Evolutionary conservation across 208 protist genomes (phyloP).

Genomic region (Porcisia deanei): DNA sequence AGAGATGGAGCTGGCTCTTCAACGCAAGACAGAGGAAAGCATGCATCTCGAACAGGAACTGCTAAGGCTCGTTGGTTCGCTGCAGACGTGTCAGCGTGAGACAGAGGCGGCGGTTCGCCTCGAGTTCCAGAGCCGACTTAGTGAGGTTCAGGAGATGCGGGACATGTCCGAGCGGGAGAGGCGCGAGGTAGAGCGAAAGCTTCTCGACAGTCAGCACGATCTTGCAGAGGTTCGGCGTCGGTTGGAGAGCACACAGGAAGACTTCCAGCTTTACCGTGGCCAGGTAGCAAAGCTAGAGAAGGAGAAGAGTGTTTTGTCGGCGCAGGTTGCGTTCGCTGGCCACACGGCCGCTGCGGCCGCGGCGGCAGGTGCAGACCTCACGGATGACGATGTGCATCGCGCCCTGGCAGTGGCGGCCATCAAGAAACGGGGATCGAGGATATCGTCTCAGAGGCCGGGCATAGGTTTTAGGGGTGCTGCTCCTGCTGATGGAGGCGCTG

Average conservation of each 20-base stretch:
- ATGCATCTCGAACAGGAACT: conserved; percentile 65
- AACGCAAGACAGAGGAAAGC: conserved; percentile 63
- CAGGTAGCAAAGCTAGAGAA: conserved; percentile 57
- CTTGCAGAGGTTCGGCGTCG: conserved; percentile 48
- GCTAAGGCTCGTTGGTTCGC: conserved; percentile 53
- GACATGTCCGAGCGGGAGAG: conserved; percentile 66
- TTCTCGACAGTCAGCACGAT: conserved; percentile 53
- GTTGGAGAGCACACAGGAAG: conserved; percentile 41
- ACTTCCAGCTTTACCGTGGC: conserved; percentile 49
- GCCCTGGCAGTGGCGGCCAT: conserved; percentile 75
- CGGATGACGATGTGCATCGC: conserved; percentile 66
- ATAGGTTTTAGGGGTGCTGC: neutral
- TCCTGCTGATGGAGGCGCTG: neutral
- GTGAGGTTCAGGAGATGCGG: conserved; percentile 71
- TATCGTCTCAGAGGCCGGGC: neutral
- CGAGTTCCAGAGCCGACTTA: conserved; percentile 68
- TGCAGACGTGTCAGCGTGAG: conserved; percentile 80
- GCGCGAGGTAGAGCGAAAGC: conserved; percentile 53
- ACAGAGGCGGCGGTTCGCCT: conserved; percentile 76
- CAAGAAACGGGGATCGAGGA: conserved; percentile 18
- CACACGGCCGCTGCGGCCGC: conserved; percentile 30
- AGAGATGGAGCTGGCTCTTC: conserved; percentile 59
- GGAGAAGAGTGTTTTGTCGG: conserved; percentile 39
- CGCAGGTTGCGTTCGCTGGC: conserved; percentile 38
- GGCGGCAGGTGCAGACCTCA: conserved; percentile 34